Evolutionary conservation across 176 grass and related monocot genomes (phyloP), one percentile per base, ranked within the genome.

Genomic region (Oryza nivara): DNA sequence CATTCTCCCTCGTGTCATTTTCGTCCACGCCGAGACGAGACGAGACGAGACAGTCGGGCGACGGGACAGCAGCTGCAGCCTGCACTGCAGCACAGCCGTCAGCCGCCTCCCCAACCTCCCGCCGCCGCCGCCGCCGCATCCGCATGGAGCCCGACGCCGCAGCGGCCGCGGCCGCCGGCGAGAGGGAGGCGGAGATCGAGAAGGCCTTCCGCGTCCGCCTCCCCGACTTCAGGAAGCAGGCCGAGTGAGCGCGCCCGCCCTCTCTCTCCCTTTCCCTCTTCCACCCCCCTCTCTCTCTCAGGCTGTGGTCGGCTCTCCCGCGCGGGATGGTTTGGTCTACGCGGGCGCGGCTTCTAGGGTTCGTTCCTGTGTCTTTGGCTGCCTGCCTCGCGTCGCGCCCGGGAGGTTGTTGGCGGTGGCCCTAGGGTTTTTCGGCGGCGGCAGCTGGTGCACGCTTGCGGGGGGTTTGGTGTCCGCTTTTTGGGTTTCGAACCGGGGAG

Each of bases 151-250:
- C 30, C 30, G 30, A 32, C 30, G 30, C 30, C 30, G 30, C 30
- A 2, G 30, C 30, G 36, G 71, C 12, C 65, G 80, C 48, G 34
- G 85, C 40, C 47, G 69, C 32, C 76, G 74, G 48, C 1, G 87
- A 67, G 47, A 49, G 69, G 83, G 96, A 96, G 86, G 87, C 9
- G 52, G 89, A 94, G 89, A 88, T 98, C 70, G 84, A 85, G 82
- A 84, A 77, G 77, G 85, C 91, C 69, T 85, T 98, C 58, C 80
- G 80, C 48, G 89, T 88, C 56, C 92, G 89, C 75, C 77, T 91
- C 43, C 74, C 74, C 10, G 89, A 94, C 73, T 98, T 98, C 85
- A 95, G 88, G 86, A 80, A 91, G 85, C 85, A 93, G 86, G 96
- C 96, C 25, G 92, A 91, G 96, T 96, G 76, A 90, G 85, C 47